These are phyloP conservation scores for Hypericum perforatum DNA, from an alignment of 345 rosid species.

Conservation along the genomic window DNA sequence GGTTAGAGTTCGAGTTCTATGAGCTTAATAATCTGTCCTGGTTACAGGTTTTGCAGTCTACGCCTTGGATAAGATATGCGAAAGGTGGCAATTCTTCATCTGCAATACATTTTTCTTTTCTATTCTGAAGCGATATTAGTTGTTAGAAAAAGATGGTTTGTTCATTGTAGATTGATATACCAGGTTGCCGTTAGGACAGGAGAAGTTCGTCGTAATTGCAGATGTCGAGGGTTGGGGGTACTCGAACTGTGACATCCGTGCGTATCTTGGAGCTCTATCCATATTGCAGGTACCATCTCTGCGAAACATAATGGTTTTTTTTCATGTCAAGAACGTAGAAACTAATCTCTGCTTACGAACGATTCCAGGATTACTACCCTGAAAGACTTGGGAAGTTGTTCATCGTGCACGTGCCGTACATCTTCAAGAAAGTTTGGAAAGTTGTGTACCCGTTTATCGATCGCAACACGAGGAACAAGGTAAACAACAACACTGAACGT, in stretches of 20 bases:
- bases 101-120: not conserved
- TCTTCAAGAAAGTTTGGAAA: constrained; percentile 34
- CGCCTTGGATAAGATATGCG: constrained; percentile 22
- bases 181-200: constrained; percentile 34
- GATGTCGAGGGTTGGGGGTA: constrained; percentile 50
- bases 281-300: constrained; percentile 29
- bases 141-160: no score
- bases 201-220: constrained; percentile 32
- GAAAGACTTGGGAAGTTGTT: constrained; percentile 38
- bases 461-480: constrained; percentile 32
- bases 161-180: not conserved
- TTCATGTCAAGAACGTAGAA: no score
- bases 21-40: not conserved
- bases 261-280: constrained; percentile 25
- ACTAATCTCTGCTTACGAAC: not conserved
- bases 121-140: no score
- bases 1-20: not conserved
- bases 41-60: constrained; percentile 29
- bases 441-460: constrained; percentile 33
- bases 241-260: constrained; percentile 37
- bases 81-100: constrained; percentile 31
- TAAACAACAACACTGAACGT: not conserved
- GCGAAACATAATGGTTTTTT: no score
- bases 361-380: constrained; percentile 39
- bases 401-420: constrained; percentile 26